Percentiles rank a stretch among this genome's conserved stretches.
Evolutionary conservation across 1,139 yeast genomes (phyloP).

Genomic region (Geotrichum citri-aurantii): DNA sequence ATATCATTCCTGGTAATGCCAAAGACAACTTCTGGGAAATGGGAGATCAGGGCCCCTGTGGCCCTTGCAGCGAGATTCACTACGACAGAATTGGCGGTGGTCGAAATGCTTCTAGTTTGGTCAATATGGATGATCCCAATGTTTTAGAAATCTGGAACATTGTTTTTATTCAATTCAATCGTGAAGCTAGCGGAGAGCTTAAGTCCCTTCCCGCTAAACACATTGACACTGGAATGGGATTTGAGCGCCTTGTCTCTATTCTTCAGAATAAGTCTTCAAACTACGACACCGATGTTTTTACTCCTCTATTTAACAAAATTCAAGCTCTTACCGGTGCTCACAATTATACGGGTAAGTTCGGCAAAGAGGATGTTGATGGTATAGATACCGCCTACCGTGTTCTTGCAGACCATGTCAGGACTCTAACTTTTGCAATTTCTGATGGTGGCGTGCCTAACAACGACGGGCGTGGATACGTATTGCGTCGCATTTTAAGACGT

Average conservation of each 20-base stretch:
- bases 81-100: slow-evolving; percentile 98
- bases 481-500: slow-evolving; percentile 94
- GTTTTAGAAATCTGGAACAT: slow-evolving; percentile 97
- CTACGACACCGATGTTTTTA: slow-evolving; percentile 95
- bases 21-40: slow-evolving; percentile 98
- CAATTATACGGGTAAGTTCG: slow-evolving; percentile 87
- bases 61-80: slow-evolving; percentile 97
- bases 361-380: slow-evolving; percentile 86
- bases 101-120: slow-evolving; percentile 84
- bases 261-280: slow-evolving; percentile 86
- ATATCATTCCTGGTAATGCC: slow-evolving; percentile 84
- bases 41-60: slow-evolving; percentile 99
- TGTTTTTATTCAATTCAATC: slow-evolving; percentile 92
- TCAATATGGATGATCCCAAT: slow-evolving; percentile 94
- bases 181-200: slow-evolving; percentile 83
- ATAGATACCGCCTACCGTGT: slow-evolving; percentile 97
- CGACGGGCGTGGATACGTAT: slow-evolving; percentile 97
- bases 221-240: slow-evolving; percentile 97
- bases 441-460: slow-evolving; percentile 99
- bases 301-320: slow-evolving; percentile 76
- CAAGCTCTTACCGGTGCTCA: slow-evolving; percentile 91
- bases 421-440: slow-evolving; percentile 89
- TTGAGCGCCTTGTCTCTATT: slow-evolving; percentile 91
- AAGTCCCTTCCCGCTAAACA: slow-evolving; percentile 87
- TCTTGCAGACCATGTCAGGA: slow-evolving; percentile 96